Evolutionary conservation across 768 basidiomycete species (phyloP).

Genomic region (Trametes meyenii): DNA sequence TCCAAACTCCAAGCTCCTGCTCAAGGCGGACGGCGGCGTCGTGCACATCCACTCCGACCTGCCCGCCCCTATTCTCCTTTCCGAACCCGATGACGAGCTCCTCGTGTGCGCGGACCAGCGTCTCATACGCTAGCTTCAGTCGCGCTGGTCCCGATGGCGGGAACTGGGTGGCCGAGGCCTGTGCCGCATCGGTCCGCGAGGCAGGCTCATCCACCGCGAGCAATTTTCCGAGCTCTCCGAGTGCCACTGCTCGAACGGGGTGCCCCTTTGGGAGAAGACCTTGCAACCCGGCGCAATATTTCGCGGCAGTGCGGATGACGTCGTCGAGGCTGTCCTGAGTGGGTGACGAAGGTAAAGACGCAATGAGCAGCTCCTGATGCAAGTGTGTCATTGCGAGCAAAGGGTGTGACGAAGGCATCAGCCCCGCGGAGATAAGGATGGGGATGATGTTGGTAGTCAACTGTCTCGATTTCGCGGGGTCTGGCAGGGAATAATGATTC

Average conservation of each 20-base stretch:
- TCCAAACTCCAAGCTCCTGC: constrained; percentile 76
- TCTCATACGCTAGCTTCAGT: constrained; percentile 65
- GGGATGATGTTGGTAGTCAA: constrained; percentile 68
- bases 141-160: constrained; percentile 71
- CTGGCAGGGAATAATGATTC: constrained; percentile 39
- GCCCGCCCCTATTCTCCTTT: constrained; percentile 64
- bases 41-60: constrained; percentile 66
- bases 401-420: constrained; percentile 74
- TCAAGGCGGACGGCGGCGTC: constrained; percentile 63
- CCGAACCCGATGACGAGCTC: constrained; percentile 79
- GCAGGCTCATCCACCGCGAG: constrained; percentile 76
- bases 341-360: constrained; percentile 43
- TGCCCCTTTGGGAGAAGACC: constrained; percentile 64
- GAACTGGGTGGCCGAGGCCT: constrained; percentile 40
- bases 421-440: constrained; percentile 57
- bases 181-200: constrained; percentile 33
- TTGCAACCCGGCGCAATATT: constrained; percentile 54
- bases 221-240: constrained; percentile 81
- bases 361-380: constrained; percentile 66
- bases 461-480: constrained; percentile 56
- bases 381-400: constrained; percentile 75
- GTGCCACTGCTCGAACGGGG: constrained; percentile 73
- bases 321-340: constrained; percentile 63
- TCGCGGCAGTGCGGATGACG: constrained; percentile 58
- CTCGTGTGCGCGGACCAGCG: constrained; percentile 58